phyloP scores from a whole-genome alignment of 2,329 filamentous ascomycete genomes.

The Fusarium sororula region DNA sequence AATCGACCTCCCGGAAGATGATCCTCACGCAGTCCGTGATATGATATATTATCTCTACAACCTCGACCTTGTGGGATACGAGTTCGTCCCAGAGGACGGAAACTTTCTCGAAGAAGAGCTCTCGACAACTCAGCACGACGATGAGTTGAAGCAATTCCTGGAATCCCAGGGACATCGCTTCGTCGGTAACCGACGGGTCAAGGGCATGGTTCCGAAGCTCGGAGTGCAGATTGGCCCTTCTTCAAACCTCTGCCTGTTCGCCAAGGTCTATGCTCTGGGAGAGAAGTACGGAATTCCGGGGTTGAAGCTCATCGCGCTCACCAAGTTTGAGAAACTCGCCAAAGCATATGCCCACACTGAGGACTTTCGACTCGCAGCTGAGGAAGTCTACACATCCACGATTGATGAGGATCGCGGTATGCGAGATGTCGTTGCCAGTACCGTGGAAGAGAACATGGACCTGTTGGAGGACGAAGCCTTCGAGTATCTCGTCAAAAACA shows the following conservation, averaged over 20 bases:
- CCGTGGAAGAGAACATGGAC: accelerated
- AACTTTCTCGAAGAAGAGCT: background rate
- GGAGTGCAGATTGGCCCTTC: background rate
- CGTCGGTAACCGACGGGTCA: accelerated
- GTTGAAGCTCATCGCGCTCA: background rate
- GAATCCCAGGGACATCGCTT: accelerated
- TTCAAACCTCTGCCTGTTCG: background rate
- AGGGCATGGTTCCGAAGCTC: background rate
- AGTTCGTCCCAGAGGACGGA: background rate
- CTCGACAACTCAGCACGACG: background rate
- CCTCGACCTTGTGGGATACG: background rate
- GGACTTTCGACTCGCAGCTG: background rate
- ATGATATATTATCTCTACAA: conserved; percentile 16
- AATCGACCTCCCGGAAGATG: conserved; percentile 8
- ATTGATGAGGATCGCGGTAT: background rate
- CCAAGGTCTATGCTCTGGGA: background rate
- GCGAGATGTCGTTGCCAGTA: background rate
- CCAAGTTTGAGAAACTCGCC: background rate
- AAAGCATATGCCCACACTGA: background rate
- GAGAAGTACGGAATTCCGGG: background rate
- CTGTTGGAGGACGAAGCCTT: accelerated
- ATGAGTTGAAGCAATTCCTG: accelerated
- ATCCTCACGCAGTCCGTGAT: background rate
- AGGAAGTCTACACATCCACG: conserved; percentile 5
- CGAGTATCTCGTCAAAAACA: background rate